Evolutionary conservation across 768 basidiomycete species (phyloP), one percentile per base, ranked within the genome.

Genomic region (Rubroboletus pulcherrimus): DNA sequence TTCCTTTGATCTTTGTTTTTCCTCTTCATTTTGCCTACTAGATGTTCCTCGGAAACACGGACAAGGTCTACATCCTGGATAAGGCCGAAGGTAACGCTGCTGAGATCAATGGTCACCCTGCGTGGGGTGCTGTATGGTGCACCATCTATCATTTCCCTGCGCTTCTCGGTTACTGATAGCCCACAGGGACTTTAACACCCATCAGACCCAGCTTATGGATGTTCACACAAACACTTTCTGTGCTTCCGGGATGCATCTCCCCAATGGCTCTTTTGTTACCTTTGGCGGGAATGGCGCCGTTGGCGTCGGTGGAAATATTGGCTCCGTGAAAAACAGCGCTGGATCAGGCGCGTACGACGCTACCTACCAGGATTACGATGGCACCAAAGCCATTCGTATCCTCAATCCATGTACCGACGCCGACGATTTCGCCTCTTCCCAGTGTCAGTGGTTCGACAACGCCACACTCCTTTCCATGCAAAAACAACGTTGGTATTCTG

Each of bases 1-100:
- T 45, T 52, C n/a, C 34, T 30, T 12, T 19, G 38, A 45, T 42
- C 34, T 8, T 42, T 2, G 7, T 48, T 51, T 17, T 44, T 29
- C 31, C 35, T 26, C 39, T 53, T 26, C 30, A 42, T 49, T 51
- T 30, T 7, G 19, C 21, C 39, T 45, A 17, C 62, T 65, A 88
- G 89, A 83, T 89, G 82, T 91, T 93, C 69, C 73, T 93, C 49
- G 91, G 89, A 33, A 89, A 86, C 59, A 74, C 80, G 7, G 75
- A 91, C 61, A 91, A 85, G 68, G 87, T 95, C 34, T 95, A 94
- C 72, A 88, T 94, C 21, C 74, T 94, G n/a, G 93, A 97, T 77
- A 97, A 97, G 75, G 83, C 86, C 1, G 91, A 93, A 67, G 83
- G 82, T 33, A 93, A 94, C 66, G 77, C 78, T 3, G 80, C 81